A percentile compares a stretch with the other conserved stretches of the same genome.
Conservation (phyloP, 306 rosid genomes). For the Prunus persica region Prunus_persica_NCBIv2 NC_034009.1:45742501-45743000, state of each 20-base stretch:
- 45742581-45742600: background rate
- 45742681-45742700: background rate
- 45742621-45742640: background rate
- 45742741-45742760: background rate
- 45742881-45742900: conserved; percentile 93
- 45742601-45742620: background rate
- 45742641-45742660: background rate
- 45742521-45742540: background rate
- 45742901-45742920: conserved; percentile 92
- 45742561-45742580: background rate
- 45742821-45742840: conserved; percentile 99
- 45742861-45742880: conserved; percentile 96
- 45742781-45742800: background rate
- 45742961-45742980: conserved; percentile 24
- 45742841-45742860: conserved; percentile 99
- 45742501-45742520: background rate
- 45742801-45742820: background rate
- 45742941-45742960: conserved; percentile 38
- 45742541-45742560: background rate
- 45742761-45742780: background rate
- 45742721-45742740: background rate
- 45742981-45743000: conserved; percentile 16
- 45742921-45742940: conserved; percentile 99
- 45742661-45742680: too few relatives aligned
- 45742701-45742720: background rate